These are phyloP conservation scores for Mrakiaceae sp. DNA, from an alignment of 1,284 basidiomycete species.

Conservation along the genomic window DNA sequence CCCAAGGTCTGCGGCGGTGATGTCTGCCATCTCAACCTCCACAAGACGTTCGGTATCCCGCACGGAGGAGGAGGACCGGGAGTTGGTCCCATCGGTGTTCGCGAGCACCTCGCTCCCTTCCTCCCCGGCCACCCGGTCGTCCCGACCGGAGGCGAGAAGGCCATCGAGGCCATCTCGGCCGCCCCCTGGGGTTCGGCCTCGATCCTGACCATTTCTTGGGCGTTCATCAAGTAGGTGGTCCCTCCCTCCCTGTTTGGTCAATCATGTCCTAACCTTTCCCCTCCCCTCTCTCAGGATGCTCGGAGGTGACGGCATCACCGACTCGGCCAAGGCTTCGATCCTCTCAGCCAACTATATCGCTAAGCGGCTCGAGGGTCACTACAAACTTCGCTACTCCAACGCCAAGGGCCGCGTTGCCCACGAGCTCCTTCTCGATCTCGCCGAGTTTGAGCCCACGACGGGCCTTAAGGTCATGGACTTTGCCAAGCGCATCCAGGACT, in stretches of 20 bases:
- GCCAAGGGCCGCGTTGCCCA: conserved; percentile 84
- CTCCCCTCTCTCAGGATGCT: conserved; percentile 55
- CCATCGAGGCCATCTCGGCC: conserved; percentile 79
- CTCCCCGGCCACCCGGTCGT: conserved; percentile 82
- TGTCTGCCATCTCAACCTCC: conserved; percentile 94
- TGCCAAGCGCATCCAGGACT: conserved; percentile 82
- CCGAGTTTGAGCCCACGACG: conserved; percentile 79
- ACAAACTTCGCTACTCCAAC: conserved; percentile 83
- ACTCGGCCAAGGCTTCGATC: conserved; percentile 75
- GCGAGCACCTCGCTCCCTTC: conserved; percentile 86
- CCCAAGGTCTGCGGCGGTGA: conserved; percentile 94
- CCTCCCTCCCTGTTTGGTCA: conserved; percentile 1
- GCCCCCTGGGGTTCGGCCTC: conserved; percentile 91
- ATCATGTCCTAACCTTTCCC: background rate
- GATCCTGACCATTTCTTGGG: conserved; percentile 95
- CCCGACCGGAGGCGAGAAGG: conserved; percentile 52
- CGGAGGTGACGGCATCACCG: conserved; percentile 73
- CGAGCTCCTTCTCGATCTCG: conserved; percentile 87
- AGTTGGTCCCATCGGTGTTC: conserved; percentile 80
- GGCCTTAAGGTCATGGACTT: conserved; percentile 91
- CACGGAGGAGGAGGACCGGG: conserved; percentile 97
- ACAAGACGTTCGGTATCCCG: conserved; percentile 51
- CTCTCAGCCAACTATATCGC: conserved; percentile 98
- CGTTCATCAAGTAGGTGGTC: conserved; percentile 61
- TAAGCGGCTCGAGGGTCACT: conserved; percentile 68